Evolutionary conservation across 2,329 filamentous ascomycete species (phyloP).

Genomic region (Biscogniauxia sp.): DNA sequence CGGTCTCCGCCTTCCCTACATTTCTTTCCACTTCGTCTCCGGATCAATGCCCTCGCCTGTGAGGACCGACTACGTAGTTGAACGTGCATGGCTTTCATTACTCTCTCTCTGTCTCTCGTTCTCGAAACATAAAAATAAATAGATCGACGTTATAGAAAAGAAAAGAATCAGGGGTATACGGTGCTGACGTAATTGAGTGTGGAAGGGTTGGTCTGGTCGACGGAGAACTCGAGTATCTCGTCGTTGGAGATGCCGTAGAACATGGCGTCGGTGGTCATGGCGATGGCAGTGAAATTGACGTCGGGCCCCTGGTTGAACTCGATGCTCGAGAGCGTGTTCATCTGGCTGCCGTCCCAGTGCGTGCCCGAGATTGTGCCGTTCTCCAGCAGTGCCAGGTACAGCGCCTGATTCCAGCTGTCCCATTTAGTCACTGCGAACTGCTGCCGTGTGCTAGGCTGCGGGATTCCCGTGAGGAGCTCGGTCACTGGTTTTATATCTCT

Average conservation of each 20-base stretch:
- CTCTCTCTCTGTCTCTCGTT: no score
- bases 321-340: constrained; percentile 19
- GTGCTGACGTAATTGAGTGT: constrained; percentile 24
- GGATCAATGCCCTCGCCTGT: no score
- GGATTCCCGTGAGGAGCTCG: constrained; percentile 14
- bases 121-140: no score
- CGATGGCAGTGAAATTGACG: constrained; percentile 25
- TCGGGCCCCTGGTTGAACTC: constrained; percentile 22
- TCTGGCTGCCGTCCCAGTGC: constrained; percentile 15
- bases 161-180: constrained; percentile 20
- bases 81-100: no score
- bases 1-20: no score
- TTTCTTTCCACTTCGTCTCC: no score
- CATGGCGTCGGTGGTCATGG: constrained; percentile 25
- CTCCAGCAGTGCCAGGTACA: constrained; percentile 21
- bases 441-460: constrained; percentile 14
- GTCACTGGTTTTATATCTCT: constrained; percentile 11
- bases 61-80: no score
- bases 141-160: neutral
- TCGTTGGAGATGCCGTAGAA: constrained; percentile 28
- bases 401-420: constrained; percentile 21
- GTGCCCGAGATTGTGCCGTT: constrained; percentile 12
- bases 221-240: constrained; percentile 24
- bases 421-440: constrained; percentile 23
- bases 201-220: constrained; percentile 23